phyloP scores from a whole-genome alignment of 2,329 filamentous ascomycete genomes.

The Chrysoporthe cubensis region DNA sequence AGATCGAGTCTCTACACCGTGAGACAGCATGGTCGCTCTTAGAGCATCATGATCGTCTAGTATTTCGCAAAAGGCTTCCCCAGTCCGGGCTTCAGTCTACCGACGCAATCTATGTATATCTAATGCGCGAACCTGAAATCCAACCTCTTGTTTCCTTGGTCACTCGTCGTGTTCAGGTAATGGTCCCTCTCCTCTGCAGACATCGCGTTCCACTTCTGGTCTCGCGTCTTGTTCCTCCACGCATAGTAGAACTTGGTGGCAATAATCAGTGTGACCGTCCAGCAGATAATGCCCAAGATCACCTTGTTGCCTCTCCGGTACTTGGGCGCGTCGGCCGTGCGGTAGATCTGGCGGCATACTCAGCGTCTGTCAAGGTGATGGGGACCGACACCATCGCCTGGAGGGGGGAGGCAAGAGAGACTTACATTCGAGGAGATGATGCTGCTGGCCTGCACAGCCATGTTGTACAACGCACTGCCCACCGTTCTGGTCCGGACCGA shows the following conservation, averaged over 20 bases:
- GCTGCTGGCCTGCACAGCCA: slow-evolving; percentile 50
- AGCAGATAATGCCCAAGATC: slow-evolving; percentile 44
- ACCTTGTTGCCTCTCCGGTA: slow-evolving; percentile 49
- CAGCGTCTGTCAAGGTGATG: not conserved
- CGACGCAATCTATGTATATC: not conserved
- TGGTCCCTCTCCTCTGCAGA: slow-evolving; percentile 39
- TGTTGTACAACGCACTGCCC: slow-evolving; percentile 64
- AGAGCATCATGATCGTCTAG: too few species aligned
- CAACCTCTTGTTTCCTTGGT: slow-evolving; percentile 47
- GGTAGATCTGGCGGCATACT: slow-evolving; percentile 36
- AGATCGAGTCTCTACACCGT: too few species aligned
- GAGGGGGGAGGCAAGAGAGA: not conserved
- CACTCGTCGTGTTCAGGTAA: slow-evolving; percentile 46
- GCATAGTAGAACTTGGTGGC: slow-evolving; percentile 39
- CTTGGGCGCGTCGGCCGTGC: slow-evolving; percentile 48
- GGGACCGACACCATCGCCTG: too few species aligned
- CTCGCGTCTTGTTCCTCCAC: slow-evolving; percentile 36
- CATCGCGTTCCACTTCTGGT: slow-evolving; percentile 37
- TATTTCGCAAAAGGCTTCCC: too few species aligned
- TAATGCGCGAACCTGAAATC: slow-evolving; percentile 39
- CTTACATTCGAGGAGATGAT: slow-evolving; percentile 47
- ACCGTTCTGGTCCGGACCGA: slow-evolving; percentile 66
- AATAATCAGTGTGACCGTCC: slow-evolving; percentile 40
- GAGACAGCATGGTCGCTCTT: too few species aligned
- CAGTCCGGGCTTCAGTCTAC: too few species aligned